Conservation (phyloP, 805 yeast genomes). For the Danielia oregonensis region DNA sequence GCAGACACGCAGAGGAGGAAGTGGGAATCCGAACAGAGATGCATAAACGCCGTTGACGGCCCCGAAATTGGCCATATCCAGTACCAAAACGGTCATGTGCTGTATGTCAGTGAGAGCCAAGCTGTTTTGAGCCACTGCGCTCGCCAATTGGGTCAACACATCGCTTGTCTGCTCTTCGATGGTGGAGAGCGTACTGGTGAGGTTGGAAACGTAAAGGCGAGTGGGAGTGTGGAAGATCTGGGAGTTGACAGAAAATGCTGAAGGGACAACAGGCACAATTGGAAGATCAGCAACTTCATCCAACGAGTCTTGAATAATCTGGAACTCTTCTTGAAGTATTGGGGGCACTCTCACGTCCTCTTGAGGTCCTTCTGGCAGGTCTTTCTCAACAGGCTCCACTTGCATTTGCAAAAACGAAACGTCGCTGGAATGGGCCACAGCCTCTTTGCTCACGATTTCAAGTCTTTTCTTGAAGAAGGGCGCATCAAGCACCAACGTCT, state of each 20-base stretch:
- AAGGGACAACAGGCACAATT: neutral
- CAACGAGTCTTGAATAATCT: neutral
- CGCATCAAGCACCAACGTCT: constrained; percentile 85
- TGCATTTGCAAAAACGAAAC: constrained; percentile 63
- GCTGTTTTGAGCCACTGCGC: constrained; percentile 25
- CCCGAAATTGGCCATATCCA: constrained; percentile 62
- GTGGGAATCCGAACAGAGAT: constrained; percentile 45
- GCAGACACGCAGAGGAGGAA: constrained; percentile 89
- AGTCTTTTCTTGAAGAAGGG: constrained; percentile 66
- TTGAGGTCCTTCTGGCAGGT: constrained; percentile 9
- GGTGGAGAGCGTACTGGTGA: constrained; percentile 16
- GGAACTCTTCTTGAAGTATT: constrained; percentile 12
- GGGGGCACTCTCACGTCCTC: constrained; percentile 37
- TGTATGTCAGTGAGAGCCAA: constrained; percentile 48
- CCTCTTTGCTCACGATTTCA: constrained; percentile 35
- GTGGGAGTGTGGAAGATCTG: constrained; percentile 9
- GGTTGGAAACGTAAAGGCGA: constrained; percentile 27
- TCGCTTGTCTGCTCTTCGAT: constrained; percentile 42
- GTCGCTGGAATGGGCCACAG: constrained; percentile 56
- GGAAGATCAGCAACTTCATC: neutral
- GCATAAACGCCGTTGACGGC: constrained; percentile 60
- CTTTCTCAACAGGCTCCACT: constrained; percentile 46
- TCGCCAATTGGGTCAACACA: constrained; percentile 44
- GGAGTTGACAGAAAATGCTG: neutral
- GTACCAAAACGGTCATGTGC: constrained; percentile 56